A percentile compares a stretch with the other conserved stretches of the same genome.
Evolutionary conservation across 768 basidiomycete genomes (phyloP).

Genomic region (Tulasnella sp.): DNA sequence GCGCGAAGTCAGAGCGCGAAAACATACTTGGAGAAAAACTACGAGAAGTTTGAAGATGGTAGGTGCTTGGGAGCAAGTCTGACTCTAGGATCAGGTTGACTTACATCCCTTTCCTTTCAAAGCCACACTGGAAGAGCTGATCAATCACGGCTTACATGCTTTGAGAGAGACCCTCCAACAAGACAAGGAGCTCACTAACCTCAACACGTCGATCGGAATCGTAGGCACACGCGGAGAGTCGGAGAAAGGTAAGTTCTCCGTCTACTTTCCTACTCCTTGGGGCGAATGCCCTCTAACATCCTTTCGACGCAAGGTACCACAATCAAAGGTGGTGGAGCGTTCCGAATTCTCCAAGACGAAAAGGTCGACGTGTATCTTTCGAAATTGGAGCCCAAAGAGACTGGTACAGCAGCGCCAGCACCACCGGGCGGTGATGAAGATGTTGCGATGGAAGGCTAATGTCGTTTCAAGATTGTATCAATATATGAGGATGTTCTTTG

Average conservation of each 20-base stretch:
- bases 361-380: conserved; percentile 63
- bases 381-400: conserved; percentile 64
- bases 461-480: background rate
- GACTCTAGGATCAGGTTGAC: background rate
- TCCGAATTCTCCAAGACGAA: conserved; percentile 84
- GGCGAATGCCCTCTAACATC: background rate
- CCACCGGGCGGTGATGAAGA: conserved; percentile 49
- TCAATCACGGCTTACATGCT: conserved; percentile 88
- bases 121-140: conserved; percentile 80
- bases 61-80: conserved; percentile 24
- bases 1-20: conserved; percentile 97
- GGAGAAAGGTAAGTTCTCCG: conserved; percentile 34
- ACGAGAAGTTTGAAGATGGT: conserved; percentile 79
- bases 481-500: background rate
- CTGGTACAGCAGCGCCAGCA: conserved; percentile 25
- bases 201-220: conserved; percentile 93
- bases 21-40: conserved; percentile 95
- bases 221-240: conserved; percentile 59
- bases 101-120: conserved; percentile 8
- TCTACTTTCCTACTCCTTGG: background rate
- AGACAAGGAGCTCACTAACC: conserved; percentile 86
- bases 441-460: conserved; percentile 70
- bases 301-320: background rate
- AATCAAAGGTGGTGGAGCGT: conserved; percentile 40
- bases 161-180: conserved; percentile 95